Conservation (phyloP, 441 rosid genomes). For the Bocquillonia castaneifolia region DNA sequence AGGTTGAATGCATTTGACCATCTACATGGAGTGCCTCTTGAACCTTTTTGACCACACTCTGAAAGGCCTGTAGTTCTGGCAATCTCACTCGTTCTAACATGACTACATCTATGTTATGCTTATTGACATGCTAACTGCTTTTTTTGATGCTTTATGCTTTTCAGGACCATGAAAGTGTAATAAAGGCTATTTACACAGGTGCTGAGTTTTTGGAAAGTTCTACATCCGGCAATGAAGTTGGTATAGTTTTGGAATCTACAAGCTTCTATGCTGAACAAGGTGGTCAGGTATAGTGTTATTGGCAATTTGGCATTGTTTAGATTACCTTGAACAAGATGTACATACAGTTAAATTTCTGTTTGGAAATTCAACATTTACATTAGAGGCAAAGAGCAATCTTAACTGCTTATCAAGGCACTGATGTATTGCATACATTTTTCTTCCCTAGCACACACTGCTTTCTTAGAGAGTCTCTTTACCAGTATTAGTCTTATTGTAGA, state of each 20-base stretch:
- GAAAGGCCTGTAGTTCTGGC: neutral
- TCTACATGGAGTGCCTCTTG: neutral
- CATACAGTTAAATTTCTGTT: neutral
- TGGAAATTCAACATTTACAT: neutral
- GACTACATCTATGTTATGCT: neutral
- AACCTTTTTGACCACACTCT: neutral
- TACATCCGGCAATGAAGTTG: conserved; percentile 50
- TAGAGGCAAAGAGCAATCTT: too few relatives aligned
- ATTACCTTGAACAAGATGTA: neutral
- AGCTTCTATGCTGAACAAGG: conserved; percentile 99
- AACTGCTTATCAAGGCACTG: neutral
- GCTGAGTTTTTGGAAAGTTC: conserved; percentile 61
- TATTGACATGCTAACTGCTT: neutral
- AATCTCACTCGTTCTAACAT: too few relatives aligned
- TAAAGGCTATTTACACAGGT: conserved; percentile 85
- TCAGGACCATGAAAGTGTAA: conserved; percentile 67
- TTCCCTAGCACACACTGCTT: neutral
- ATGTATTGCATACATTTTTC: neutral
- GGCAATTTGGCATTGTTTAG: neutral
- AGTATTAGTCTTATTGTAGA: conserved; percentile 43
- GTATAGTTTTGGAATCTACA: conserved; percentile 70
- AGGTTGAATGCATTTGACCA: neutral
- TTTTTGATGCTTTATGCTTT: neutral
- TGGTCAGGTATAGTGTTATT: conserved; percentile 74
- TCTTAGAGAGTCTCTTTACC: conserved; percentile 1